Conservation (phyloP, 192 early-diverging fungal species). For the Dissophora globulifera region DNA sequence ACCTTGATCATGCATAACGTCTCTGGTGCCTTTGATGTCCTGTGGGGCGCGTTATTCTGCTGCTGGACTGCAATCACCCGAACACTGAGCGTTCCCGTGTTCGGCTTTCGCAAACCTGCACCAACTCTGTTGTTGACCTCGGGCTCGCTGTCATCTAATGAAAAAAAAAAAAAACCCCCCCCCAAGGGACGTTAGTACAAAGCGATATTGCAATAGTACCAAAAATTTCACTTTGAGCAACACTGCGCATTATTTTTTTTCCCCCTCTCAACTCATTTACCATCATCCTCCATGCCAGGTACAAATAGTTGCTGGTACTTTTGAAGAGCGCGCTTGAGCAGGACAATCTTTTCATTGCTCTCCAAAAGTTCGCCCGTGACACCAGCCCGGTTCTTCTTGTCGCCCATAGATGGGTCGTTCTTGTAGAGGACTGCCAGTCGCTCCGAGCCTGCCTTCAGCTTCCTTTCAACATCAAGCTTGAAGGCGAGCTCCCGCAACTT, state of each 20-base stretch:
- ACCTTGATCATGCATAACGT: conserved; percentile 84
- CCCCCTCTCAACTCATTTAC: conserved; percentile 27
- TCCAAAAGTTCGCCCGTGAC: conserved; percentile 67
- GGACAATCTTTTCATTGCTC: conserved; percentile 79
- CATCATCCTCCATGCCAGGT: conserved; percentile 79
- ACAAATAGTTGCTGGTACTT: conserved; percentile 90
- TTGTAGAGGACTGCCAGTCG: conserved; percentile 68
- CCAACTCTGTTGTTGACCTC: conserved; percentile 54
- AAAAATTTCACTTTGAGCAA: too few relatives aligned
- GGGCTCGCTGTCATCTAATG: conserved; percentile 57
- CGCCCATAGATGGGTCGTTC: conserved; percentile 59
- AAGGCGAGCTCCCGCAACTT: conserved; percentile 88
- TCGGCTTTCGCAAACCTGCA: conserved; percentile 73
- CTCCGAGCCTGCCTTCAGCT: conserved; percentile 88
- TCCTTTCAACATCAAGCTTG: conserved; percentile 94
- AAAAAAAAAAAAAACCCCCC: not conserved
- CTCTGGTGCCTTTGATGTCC: conserved; percentile 70
- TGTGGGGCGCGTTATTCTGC: conserved; percentile 65
- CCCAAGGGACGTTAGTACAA: not conserved
- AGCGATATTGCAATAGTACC: too few relatives aligned
- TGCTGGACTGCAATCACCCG: conserved; percentile 70
- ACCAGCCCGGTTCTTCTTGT: conserved; percentile 66
- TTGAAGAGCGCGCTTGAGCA: conserved; percentile 79
- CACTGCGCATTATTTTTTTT: too few relatives aligned
- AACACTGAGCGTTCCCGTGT: conserved; percentile 78